Base-by-base conservation (phyloP, 1,284 basidiomycete species). In the Malassezia furfur region DNA sequence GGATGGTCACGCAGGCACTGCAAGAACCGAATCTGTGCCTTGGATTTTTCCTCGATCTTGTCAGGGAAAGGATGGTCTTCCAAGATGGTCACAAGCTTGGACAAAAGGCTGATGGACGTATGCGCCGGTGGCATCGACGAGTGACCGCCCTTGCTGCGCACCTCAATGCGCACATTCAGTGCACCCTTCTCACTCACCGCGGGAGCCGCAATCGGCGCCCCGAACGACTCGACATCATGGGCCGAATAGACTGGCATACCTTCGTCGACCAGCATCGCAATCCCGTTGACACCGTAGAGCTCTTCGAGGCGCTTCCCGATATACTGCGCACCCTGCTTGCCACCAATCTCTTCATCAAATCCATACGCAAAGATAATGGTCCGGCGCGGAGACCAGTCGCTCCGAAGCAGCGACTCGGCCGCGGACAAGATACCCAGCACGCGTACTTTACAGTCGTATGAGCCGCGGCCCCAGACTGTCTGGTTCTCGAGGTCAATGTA, bases 141-240 rank as follows among this genome's bases (percentile, higher is more conserved):
- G 69, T 86, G 85, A 0, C 85, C 85, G 7, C 85, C 85, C 1
- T 79, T 78, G 2, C 82, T 59, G 7, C 60, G 34, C 9, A 71
- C 59, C 1, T 51, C 50, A 6, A 72, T 34, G 8, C 49, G 25
- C 1, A 64, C 62, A 48, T 71, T 64, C 38, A 83, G 60, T 62
- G 82, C 81, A 0, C 84, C 85, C 67, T 85, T 86, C 76, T 86
- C 84, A 1, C 77, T 79, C 5, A 84, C 79, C 5, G 77, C 79
- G 2, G 81, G 83, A 0, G 76, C 38, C 14, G 69, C 69, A 17
- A 70, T 56, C 2, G 61, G 52, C 4, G 65, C 44, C 10, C 67
- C 63, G 2, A 60, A 50, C 17, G 54, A 59, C 34, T 51, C 43
- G 1, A 10, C 43, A 41, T 66, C 66, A 14, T 28, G 36, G 12